Evolutionary conservation across 2,329 filamentous ascomycete species (phyloP), one percentile per base, ranked within the genome.

Genomic region (Paecilomyces niveus): DNA sequence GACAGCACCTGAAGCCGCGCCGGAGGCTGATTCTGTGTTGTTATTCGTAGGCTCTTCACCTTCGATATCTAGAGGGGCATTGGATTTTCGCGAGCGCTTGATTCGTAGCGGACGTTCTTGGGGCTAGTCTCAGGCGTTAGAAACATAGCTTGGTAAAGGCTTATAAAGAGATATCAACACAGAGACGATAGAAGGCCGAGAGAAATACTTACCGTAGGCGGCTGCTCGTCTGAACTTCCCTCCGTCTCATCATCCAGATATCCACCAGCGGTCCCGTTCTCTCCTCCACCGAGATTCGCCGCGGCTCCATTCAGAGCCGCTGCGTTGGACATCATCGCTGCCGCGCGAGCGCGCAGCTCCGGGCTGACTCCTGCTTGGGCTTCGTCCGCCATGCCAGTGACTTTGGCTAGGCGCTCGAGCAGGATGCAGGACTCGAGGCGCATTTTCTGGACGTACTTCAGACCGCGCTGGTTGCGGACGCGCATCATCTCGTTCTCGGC

Each of bases 401-500:
- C 68, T 31, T 71, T 74, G 13, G 72, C 66, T 7, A 77, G 67
- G 7, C 73, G 72, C 56, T 77, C 74, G 11, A 77, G 72, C 45
- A 77, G 67, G 57, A 77, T 76, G 58, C 74, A 76, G 0, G 74
- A 74, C 59, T 77, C 74, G 3, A 97, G 83, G 54, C 94, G 88
- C 81, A 95, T 85, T 78, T 97, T 97, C 73, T 95, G 89, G 65
- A 97, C 88, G 68, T 90, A 89, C 63, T 92, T 87, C 74, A 89
- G 87, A 61, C 96, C 85, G 54, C 92, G 88, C 49, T 84, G 81
- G 63, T 96, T 89, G 55, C 91, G 89, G 56, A 90, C 80, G 57
- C 90, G 85, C 53, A 90, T 88, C 58, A 89, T 84, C 67, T 96
- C 92, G 73, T 97, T 97, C 70, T 91, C 88, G 60, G 91, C 87